Conservation (phyloP, 2,329 filamentous ascomycete species). For the Neofusicoccum laricinum region DNA sequence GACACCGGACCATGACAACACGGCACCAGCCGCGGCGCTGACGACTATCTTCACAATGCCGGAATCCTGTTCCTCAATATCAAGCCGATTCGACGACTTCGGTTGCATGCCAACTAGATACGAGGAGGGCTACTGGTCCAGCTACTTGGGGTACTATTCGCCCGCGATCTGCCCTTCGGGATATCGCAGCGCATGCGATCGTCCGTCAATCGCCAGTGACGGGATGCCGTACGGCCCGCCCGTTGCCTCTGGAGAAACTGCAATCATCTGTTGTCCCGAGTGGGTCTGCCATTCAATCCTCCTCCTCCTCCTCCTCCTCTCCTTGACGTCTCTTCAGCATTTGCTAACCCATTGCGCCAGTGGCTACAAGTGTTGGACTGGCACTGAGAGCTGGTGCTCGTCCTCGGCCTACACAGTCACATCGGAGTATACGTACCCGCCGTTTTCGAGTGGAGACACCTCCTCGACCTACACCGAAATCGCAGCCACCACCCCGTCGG, state of each 20-base stretch:
- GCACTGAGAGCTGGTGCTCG: neutral
- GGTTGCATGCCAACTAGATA: neutral
- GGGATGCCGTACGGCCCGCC: neutral
- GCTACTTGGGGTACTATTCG: neutral
- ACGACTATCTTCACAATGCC: neutral
- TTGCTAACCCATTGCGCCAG: neutral
- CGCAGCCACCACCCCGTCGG: neutral
- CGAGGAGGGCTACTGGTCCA: neutral
- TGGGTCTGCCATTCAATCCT: neutral
- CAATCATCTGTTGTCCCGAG: neutral
- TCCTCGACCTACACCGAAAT: too few species aligned
- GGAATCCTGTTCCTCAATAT: neutral
- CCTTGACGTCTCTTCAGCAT: too few species aligned
- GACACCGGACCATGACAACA: neutral
- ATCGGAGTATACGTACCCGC: neutral
- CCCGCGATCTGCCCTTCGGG: neutral
- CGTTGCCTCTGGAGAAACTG: neutral
- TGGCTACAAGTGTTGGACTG: neutral
- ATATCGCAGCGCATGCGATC: neutral
- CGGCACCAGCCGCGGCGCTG: neutral
- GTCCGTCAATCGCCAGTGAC: neutral
- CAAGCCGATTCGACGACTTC: neutral
- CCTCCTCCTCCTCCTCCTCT: too few species aligned
- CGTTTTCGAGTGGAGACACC: neutral
- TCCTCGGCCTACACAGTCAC: neutral